These are phyloP conservation scores for Aspergillus alliaceus DNA, from an alignment of 2,329 filamentous ascomycete species.

Conservation along the genomic window DNA sequence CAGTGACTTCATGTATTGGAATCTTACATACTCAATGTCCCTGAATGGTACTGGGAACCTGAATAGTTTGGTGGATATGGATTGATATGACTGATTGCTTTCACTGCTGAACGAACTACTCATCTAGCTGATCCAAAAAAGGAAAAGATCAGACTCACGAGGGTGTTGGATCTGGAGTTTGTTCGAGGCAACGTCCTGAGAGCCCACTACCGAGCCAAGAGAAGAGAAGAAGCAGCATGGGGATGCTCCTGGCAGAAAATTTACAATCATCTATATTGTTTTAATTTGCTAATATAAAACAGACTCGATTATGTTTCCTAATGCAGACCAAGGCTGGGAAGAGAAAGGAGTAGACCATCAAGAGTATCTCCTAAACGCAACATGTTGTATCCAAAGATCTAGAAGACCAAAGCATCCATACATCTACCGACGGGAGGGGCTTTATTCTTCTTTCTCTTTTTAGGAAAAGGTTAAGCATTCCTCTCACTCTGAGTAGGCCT, in stretches of 20 bases:
- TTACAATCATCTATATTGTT: too few relatives aligned
- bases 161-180: background rate
- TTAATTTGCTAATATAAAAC: too few relatives aligned
- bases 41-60: background rate
- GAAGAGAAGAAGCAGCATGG: too few relatives aligned
- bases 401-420: background rate
- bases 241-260: background rate
- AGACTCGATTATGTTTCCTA: too few relatives aligned
- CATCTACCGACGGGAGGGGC: background rate
- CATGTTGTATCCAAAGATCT: too few relatives aligned
- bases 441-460: too few relatives aligned
- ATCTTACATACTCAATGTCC: background rate
- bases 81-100: background rate
- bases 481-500: background rate
- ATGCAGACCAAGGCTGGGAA: too few relatives aligned
- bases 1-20: conserved; percentile 6
- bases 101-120: background rate
- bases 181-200: too few relatives aligned
- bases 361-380: too few relatives aligned
- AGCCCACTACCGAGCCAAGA: too few relatives aligned
- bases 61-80: background rate
- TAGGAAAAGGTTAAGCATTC: background rate
- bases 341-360: too few relatives aligned
- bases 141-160: background rate
- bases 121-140: background rate